These are phyloP conservation scores for Fusarium odoratissimum DNA, from an alignment of 2,329 filamentous ascomycete genomes.

Conservation along the genomic window DNA sequence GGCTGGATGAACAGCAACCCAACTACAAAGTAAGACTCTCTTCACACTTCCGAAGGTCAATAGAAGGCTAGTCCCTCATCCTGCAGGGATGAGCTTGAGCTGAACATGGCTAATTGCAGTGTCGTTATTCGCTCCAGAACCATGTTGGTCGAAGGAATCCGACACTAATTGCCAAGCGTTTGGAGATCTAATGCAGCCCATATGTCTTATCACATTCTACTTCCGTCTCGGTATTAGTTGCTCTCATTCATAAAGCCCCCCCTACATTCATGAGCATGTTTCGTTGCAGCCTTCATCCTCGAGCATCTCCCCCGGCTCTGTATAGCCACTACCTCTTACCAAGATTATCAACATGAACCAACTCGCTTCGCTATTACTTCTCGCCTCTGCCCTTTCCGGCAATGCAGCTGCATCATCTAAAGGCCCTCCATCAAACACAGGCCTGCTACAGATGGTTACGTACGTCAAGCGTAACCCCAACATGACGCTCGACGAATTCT, in stretches of 20 bases:
- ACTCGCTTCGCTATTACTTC: background rate
- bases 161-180: background rate
- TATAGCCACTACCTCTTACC: too few relatives aligned
- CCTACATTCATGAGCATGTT: too few relatives aligned
- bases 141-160: background rate
- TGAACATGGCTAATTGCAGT: rapidly evolving
- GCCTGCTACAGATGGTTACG: constrained; percentile 45
- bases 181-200: background rate
- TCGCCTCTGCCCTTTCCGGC: background rate
- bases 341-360: background rate
- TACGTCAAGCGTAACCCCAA: constrained; percentile 45
- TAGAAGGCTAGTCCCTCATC: background rate
- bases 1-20: too few relatives aligned
- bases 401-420: background rate
- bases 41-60: background rate
- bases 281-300: too few relatives aligned
- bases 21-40: too few relatives aligned
- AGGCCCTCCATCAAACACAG: constrained; percentile 51
- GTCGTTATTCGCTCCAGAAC: background rate
- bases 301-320: too few relatives aligned
- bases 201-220: background rate
- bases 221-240: rapidly evolving
- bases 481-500: constrained; percentile 45
- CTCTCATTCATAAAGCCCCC: too few relatives aligned
- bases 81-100: rapidly evolving